A percentile compares a stretch with the other conserved stretches of the same genome.
Conservation (phyloP, 257 asterid genomes). For the Euphrasia confusa region DNA sequence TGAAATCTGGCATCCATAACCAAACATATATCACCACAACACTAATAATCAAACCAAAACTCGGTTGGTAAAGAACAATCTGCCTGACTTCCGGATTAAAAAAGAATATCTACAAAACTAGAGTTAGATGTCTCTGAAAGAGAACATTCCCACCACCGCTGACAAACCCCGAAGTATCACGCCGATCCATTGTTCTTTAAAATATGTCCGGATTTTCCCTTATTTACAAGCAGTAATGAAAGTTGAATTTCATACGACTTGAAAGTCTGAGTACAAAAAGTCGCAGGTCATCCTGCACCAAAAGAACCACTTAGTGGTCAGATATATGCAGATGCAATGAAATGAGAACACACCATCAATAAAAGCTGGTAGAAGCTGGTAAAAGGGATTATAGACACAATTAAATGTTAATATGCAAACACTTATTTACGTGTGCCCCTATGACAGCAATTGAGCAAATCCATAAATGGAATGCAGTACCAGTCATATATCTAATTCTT, state of each 20-base stretch:
- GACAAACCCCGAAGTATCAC: constrained; percentile 95
- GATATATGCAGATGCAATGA: constrained; percentile 5
- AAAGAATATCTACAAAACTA: constrained; percentile 39
- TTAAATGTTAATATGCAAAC: constrained; percentile 1
- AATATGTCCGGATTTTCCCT: constrained; percentile 10
- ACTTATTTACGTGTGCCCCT: no score
- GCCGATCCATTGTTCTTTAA: constrained; percentile 62
- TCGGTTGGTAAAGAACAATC: constrained; percentile 61
- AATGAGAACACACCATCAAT: constrained; percentile 6
- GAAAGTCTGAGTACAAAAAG: constrained; percentile 24
- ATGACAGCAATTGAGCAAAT: no score
- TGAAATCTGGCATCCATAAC: constrained; percentile 74
- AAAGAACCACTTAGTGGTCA: constrained; percentile 22
- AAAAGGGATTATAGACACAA: not conserved
- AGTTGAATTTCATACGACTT: constrained; percentile 17
- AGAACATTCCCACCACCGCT: constrained; percentile 83
- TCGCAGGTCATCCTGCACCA: constrained; percentile 34
- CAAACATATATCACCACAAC: constrained; percentile 32
- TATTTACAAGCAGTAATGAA: constrained; percentile 35
- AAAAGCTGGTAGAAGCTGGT: not conserved
- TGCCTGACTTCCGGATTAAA: constrained; percentile 80
- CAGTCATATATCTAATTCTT: no score
- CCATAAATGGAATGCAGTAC: no score
- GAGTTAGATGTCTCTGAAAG: constrained; percentile 62
- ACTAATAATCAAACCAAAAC: constrained; percentile 43